Percentiles rank a stretch among this genome's conserved stretches.
Evolutionary conservation across 176 grass and related monocot species (phyloP).

Genomic region (Guadua angustifolia): DNA sequence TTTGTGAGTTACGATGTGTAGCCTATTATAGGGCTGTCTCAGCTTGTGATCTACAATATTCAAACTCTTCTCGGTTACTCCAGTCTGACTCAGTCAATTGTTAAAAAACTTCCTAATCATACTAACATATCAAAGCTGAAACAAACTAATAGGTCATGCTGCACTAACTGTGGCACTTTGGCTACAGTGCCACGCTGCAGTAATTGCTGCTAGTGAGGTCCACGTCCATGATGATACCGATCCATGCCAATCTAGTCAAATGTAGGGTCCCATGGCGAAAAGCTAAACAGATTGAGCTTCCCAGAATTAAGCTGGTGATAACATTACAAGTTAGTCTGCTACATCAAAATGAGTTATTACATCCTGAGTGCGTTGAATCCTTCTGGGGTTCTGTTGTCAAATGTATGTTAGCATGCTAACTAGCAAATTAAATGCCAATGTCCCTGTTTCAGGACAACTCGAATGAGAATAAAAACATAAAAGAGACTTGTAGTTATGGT

Average conservation of each 20-base stretch:
- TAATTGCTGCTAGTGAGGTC: not conserved
- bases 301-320: not conserved
- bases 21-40: not conserved
- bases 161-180: not conserved
- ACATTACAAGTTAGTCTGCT: not conserved
- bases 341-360: not conserved
- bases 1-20: not conserved
- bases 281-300: slow-evolving; percentile 5
- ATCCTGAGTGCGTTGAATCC: not conserved
- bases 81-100: not conserved
- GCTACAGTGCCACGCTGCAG: not conserved
- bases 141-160: not conserved
- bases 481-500: not conserved
- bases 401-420: not conserved
- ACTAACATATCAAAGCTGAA: slow-evolving; percentile 1
- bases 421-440: slow-evolving; percentile 4
- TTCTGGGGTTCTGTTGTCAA: not conserved
- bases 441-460: not conserved
- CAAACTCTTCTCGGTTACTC: not conserved
- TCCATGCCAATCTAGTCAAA: not conserved
- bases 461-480: slow-evolving; percentile 20
- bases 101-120: not conserved
- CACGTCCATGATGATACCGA: not conserved
- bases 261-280: not conserved
- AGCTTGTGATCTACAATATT: too few species aligned